Percentiles rank a stretch among this genome's conserved stretches.
These are phyloP conservation scores for Hypoxylon cercidicola DNA, from an alignment of 495 filamentous ascomycete genomes.

Conservation along the genomic window DNA sequence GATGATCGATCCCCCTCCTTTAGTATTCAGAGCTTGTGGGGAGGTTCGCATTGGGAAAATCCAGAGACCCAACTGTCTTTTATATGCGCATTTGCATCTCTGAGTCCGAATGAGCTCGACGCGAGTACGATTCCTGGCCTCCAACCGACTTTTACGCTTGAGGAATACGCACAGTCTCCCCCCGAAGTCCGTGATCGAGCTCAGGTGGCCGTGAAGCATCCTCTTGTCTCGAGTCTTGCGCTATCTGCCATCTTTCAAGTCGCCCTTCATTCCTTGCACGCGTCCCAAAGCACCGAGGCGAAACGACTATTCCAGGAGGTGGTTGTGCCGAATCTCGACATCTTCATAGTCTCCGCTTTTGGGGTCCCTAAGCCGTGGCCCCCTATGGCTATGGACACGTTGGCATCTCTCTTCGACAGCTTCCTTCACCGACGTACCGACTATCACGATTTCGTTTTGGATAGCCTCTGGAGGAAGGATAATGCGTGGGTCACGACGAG, in stretches of 20 bases:
- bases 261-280: slow-evolving; percentile 71
- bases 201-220: slow-evolving; percentile 79
- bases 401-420: slow-evolving; percentile 62
- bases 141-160: slow-evolving; percentile 76
- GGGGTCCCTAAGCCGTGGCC: slow-evolving; percentile 68
- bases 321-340: slow-evolving; percentile 73
- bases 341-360: slow-evolving; percentile 83
- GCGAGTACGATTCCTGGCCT: slow-evolving; percentile 83
- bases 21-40: slow-evolving; percentile 89
- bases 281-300: slow-evolving; percentile 72
- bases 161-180: slow-evolving; percentile 78
- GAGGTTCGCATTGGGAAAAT: slow-evolving; percentile 82
- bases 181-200: slow-evolving; percentile 76
- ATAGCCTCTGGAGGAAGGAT: slow-evolving; percentile 89
- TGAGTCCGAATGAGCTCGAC: slow-evolving; percentile 78
- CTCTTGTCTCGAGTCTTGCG: slow-evolving; percentile 87
- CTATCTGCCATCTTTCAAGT: slow-evolving; percentile 83
- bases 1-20: slow-evolving; percentile 59
- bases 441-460: slow-evolving; percentile 83
- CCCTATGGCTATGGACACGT: slow-evolving; percentile 63
- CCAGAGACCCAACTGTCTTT: slow-evolving; percentile 90
- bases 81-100: slow-evolving; percentile 79
- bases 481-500: slow-evolving; percentile 80
- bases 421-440: slow-evolving; percentile 58
- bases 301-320: slow-evolving; percentile 73